These are phyloP conservation scores for Tilletia horrida DNA, from an alignment of 1,284 basidiomycete species.

Conservation along the genomic window DNA sequence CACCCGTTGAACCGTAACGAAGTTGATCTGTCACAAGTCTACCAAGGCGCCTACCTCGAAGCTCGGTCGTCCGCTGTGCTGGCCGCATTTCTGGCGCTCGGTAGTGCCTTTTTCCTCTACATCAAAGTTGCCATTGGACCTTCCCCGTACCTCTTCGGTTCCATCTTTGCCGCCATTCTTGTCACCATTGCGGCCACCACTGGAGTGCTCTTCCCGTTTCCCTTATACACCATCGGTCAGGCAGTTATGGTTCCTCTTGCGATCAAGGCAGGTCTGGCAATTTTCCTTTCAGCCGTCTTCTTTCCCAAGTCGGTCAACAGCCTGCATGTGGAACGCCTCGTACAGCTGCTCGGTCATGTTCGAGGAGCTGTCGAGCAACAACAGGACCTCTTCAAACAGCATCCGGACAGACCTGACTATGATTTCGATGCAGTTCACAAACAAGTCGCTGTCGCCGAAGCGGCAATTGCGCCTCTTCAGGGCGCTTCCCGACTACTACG, in stretches of 20 bases:
- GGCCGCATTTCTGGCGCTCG: constrained; percentile 67
- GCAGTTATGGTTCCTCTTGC: constrained; percentile 64
- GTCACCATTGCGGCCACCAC: constrained; percentile 7
- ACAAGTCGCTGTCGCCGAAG: constrained; percentile 61
- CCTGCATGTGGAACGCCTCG: constrained; percentile 63
- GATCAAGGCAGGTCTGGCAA: constrained; percentile 64
- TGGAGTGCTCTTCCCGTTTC: constrained; percentile 63
- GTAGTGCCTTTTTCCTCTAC: constrained; percentile 65
- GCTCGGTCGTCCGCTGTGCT: constrained; percentile 64
- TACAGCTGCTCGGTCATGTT: constrained; percentile 62
- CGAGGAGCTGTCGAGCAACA: constrained; percentile 60
- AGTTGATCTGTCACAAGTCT: constrained; percentile 28
- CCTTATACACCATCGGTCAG: constrained; percentile 65
- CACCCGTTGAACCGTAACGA: constrained; percentile 58
- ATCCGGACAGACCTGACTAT: constrained; percentile 58
- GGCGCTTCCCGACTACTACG: constrained; percentile 63
- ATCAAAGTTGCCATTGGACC: constrained; percentile 66
- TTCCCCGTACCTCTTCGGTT: constrained; percentile 65
- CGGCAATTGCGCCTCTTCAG: constrained; percentile 61
- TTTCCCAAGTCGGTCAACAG: constrained; percentile 70
- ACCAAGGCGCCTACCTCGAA: constrained; percentile 33
- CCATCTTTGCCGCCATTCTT: constrained; percentile 58
- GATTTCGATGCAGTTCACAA: constrained; percentile 33
- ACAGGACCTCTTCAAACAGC: constrained; percentile 58
- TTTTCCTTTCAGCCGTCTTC: constrained; percentile 62